Evolutionary conservation across 202 grass and related monocot genomes (phyloP).

Genomic region (Sporobolus alterniflorus): DNA sequence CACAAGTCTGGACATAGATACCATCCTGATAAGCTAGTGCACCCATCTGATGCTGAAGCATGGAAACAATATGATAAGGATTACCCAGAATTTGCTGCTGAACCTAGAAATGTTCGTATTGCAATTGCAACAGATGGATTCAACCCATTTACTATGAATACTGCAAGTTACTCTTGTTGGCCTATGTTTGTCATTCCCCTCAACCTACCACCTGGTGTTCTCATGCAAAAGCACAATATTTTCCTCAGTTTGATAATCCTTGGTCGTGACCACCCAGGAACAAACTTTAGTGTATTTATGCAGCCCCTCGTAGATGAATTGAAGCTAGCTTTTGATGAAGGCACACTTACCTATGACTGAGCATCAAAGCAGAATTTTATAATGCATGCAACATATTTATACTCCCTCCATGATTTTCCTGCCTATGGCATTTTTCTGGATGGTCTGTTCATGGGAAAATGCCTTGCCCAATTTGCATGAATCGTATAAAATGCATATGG

Average conservation of each 20-base stretch:
- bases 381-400: slow-evolving; percentile 1
- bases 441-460: slow-evolving; percentile 3
- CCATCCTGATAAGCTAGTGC: background rate
- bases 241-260: background rate
- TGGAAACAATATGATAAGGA: background rate
- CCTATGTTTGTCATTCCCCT: no score
- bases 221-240: no score
- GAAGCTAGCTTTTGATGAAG: background rate
- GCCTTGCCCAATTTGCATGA: slow-evolving; percentile 12
- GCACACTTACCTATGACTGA: background rate
- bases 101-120: background rate
- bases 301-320: slow-evolving; percentile 13
- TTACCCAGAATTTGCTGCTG: background rate
- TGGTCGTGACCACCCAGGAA: background rate
- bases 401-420: slow-evolving; percentile 10
- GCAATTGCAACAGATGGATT: background rate
- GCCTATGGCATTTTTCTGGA: background rate
- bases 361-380: background rate
- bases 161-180: background rate
- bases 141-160: background rate
- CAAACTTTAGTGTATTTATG: slow-evolving; percentile 2
- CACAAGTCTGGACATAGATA: background rate
- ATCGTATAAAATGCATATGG: background rate
- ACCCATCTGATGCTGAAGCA: background rate
- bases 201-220: no score